Conservation (phyloP, 2,329 filamentous ascomycete species). For the Apiospora marii region DNA sequence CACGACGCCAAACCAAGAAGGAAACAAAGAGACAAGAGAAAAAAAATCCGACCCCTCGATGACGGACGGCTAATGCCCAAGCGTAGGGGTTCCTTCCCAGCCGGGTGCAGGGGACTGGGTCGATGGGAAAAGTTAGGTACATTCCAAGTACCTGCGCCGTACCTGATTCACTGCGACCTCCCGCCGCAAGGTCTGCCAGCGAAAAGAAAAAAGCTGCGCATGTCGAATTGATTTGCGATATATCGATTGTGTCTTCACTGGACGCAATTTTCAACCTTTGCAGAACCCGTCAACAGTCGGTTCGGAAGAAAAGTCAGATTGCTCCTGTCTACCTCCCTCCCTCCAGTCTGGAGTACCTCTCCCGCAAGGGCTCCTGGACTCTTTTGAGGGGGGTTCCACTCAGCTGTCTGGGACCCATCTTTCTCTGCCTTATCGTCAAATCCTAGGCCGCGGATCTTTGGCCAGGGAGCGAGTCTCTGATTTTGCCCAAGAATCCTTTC, state of each 20-base stretch:
- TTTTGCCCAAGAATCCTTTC: constrained; percentile 2
- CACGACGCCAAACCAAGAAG: not conserved
- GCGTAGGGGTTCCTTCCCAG: constrained; percentile 16
- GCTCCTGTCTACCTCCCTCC: too few species aligned
- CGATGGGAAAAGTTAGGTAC: not conserved
- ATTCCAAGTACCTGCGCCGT: not conserved
- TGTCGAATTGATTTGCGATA: constrained; percentile 1
- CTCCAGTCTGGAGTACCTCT: too few species aligned
- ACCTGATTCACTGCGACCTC: not conserved
- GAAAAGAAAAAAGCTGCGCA: not conserved
- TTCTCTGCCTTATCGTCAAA: constrained; percentile 15
- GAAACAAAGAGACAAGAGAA: not conserved
- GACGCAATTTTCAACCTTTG: not conserved
- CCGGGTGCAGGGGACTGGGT: not conserved
- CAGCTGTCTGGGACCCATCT: not conserved
- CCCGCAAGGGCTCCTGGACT: not conserved
- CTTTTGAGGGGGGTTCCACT: not conserved
- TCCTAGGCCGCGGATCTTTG: constrained; percentile 12
- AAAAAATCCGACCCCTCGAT: constrained; percentile 12
- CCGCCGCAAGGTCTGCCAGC: not conserved
- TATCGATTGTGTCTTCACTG: not conserved
- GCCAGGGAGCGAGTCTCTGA: not conserved
- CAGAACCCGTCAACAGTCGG: not conserved
- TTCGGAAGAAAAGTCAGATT: not conserved
- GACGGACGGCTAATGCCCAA: constrained; percentile 8